Evolutionary conservation across 2,329 filamentous ascomycete species (phyloP).

Genomic region (Ceratocystis cacaofunesta): DNA sequence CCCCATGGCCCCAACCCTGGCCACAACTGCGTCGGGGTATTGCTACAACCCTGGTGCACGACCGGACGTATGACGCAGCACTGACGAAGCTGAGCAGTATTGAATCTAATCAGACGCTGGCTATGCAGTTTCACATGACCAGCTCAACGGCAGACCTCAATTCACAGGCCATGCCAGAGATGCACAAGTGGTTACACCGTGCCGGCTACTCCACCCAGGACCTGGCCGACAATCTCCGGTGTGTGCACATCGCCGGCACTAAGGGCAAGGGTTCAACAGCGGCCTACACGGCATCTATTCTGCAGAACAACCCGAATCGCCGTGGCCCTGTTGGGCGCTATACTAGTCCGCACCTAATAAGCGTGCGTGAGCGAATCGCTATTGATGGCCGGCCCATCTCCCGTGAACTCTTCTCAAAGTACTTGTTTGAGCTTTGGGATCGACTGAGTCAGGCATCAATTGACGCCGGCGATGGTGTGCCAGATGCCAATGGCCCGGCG

Average conservation of each 20-base stretch:
- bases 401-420: constrained; percentile 52
- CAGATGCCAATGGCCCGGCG: constrained; percentile 35
- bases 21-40: not conserved
- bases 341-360: constrained; percentile 73
- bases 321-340: constrained; percentile 51
- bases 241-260: constrained; percentile 78
- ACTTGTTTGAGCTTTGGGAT: constrained; percentile 80
- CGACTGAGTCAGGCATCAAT: constrained; percentile 30
- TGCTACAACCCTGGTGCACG: not conserved
- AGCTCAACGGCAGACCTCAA: constrained; percentile 37
- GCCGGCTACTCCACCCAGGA: constrained; percentile 51
- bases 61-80: constrained; percentile 45
- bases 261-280: constrained; percentile 90
- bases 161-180: constrained; percentile 62
- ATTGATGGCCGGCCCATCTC: constrained; percentile 59
- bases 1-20: not conserved
- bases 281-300: constrained; percentile 65
- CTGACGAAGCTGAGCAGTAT: constrained; percentile 60
- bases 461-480: constrained; percentile 24
- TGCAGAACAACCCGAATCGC: constrained; percentile 32
- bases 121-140: constrained; percentile 31
- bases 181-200: constrained; percentile 60
- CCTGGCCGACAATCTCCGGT: constrained; percentile 29
- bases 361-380: constrained; percentile 70
- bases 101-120: constrained; percentile 61